These are phyloP conservation scores for Globisporangium parvum DNA, from an alignment of 352 stramenopile genomes.

Conservation along the genomic window DNA sequence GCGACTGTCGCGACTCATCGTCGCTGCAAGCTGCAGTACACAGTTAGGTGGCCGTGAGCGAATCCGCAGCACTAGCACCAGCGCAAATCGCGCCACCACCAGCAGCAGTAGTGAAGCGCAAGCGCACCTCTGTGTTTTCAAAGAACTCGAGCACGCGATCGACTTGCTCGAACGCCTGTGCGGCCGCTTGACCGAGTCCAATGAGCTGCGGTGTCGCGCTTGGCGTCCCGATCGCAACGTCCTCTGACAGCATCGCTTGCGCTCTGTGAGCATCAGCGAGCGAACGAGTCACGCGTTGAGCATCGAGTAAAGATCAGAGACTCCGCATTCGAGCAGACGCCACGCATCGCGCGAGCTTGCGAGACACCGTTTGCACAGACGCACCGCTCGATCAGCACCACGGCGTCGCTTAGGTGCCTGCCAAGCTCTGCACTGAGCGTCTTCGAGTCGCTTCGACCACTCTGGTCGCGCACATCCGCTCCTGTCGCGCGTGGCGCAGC, in stretches of 20 bases:
- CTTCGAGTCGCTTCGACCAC: constrained; percentile 7
- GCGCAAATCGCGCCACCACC: too few relatives aligned
- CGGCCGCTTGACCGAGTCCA: constrained; percentile 22
- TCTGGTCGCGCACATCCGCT: constrained; percentile 3
- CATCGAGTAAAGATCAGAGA: too few relatives aligned
- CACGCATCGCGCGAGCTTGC: too few relatives aligned
- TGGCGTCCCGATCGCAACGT: constrained; percentile 21
- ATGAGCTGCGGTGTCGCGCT: constrained; percentile 17
- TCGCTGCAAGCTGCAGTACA: constrained; percentile 5
- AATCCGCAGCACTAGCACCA: background rate
- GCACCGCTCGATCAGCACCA: constrained; percentile 26
- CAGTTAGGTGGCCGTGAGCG: background rate
- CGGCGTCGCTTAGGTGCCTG: constrained; percentile 17
- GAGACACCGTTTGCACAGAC: background rate
- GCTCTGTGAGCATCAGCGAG: too few relatives aligned
- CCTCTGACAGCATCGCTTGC: constrained; percentile 22
- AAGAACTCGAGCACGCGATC: constrained; percentile 32
- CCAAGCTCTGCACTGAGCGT: constrained; percentile 25
- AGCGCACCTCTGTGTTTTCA: constrained; percentile 23
- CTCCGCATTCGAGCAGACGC: background rate
- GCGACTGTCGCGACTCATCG: constrained; percentile 8
- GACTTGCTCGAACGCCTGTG: constrained; percentile 19
- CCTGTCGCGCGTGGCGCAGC: background rate
- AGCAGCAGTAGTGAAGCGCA: background rate
- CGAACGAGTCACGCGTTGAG: too few relatives aligned